Evolutionary conservation across 768 basidiomycete genomes (phyloP), one percentile per base, ranked within the genome.

Genomic region (Sistotremastrum niveocremeum): DNA sequence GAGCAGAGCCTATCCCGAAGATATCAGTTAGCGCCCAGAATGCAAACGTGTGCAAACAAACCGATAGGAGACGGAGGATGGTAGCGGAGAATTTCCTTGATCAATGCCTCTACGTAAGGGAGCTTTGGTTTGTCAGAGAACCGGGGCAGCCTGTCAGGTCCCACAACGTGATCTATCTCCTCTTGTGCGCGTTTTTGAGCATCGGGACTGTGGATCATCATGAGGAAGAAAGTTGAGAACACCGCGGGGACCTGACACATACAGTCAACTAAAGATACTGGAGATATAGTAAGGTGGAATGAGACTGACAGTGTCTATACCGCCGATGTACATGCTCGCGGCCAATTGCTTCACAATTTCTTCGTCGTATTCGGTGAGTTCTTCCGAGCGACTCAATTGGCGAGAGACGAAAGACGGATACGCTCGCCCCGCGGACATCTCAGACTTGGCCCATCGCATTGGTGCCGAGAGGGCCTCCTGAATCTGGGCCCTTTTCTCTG

Each of bases 401-500:
- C 20, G 20, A 2, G 20, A 20, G 20, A 20, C 20, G 20, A 20
- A 20, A 20, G 20, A 20, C 20, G 20, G 20, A 20, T 20, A 20
- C 20, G 20, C 20, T 20, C 20, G 20, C 2, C 20, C 20, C 20
- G 20, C 20, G 20, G 20, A 20, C 20, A 20, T 20, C 20, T 20
- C 20, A 20, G 20, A 20, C 20, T 20, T 20, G 1, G 2, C 20
- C 20, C 20, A 20, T 2, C 2, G 20, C 20, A 20, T 20, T 20
- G 20, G 20, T 20, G 20, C 20, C 20, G 20, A 20, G 1, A 20
- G 2, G 1, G 20, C 20, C 20, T 20, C 20, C 20, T 2, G 20
- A 2, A 2, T 20, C 20, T 20, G 62, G 7, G 73, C 73, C 52
- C 71, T 70, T 12, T 63, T 62, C 47, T 20, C 20, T 20, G 20